phyloP scores from a whole-genome alignment of 768 basidiomycete species.

The Hortiboletus flavorubellus region DNA sequence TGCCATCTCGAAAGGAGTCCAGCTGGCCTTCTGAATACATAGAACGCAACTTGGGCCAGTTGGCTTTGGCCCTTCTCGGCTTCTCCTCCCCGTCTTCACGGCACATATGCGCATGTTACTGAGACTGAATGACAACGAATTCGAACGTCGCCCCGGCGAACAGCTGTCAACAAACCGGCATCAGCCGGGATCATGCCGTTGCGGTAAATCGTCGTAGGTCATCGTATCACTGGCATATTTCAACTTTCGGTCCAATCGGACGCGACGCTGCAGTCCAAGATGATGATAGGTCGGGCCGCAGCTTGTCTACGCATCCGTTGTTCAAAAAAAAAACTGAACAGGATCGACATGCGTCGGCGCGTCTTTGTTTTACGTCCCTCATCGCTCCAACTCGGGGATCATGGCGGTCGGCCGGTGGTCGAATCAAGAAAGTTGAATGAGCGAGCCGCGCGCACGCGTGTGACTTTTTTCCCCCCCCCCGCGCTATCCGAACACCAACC shows the following conservation, averaged over 20 bases:
- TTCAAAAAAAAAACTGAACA: not conserved
- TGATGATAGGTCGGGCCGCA: not conserved
- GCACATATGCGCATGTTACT: not conserved
- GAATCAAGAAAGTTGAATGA: constrained; percentile 21
- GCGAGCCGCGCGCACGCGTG: not conserved
- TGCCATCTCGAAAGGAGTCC: not conserved
- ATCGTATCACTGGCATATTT: not conserved
- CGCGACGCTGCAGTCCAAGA: too few species aligned
- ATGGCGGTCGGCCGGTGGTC: constrained; percentile 5
- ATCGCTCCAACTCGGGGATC: not conserved
- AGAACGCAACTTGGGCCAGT: not conserved
- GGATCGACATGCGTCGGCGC: constrained; percentile 20
- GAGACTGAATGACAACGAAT: not conserved
- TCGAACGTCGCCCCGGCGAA: not conserved
- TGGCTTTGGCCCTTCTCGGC: not conserved
- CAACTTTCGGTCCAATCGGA: not conserved
- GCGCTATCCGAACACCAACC: constrained; percentile 17
- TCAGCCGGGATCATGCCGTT: not conserved
- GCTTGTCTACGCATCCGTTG: not conserved
- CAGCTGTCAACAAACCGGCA: not conserved
- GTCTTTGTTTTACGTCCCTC: constrained; percentile 22
- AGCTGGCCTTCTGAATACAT: not conserved
- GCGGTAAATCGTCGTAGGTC: not conserved
- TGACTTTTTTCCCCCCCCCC: not conserved
- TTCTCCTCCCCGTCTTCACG: constrained; percentile 5